A percentile compares a stretch with the other conserved stretches of the same genome.
These are phyloP conservation scores for Rhizopus sp. DNA, from an alignment of 371 early-diverging fungal genomes.

Conservation along the genomic window DNA sequence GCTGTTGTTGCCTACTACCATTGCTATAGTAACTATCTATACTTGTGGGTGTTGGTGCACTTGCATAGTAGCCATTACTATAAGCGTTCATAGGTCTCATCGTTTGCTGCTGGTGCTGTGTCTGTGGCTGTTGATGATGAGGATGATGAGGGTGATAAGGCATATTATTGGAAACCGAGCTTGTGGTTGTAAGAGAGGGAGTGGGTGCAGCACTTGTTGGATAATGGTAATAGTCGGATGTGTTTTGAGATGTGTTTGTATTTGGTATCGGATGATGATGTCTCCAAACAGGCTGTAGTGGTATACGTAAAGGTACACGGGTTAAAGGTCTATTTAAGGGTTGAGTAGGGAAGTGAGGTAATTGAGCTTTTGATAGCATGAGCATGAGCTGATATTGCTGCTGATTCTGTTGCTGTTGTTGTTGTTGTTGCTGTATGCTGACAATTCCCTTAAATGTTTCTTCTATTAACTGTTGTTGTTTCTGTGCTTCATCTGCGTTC, in stretches of 20 bases:
- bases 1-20: background rate
- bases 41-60: background rate
- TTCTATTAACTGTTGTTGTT: constrained; percentile 45
- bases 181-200: constrained; percentile 1
- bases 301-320: constrained; percentile 31
- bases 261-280: constrained; percentile 9
- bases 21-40: background rate
- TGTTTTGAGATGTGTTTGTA: constrained; percentile 10
- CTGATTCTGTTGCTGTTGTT: constrained; percentile 31
- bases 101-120: background rate
- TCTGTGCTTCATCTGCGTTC: constrained; percentile 33
- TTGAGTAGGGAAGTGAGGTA: constrained; percentile 30
- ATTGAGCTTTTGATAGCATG: constrained; percentile 28
- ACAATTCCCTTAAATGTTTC: constrained; percentile 45
- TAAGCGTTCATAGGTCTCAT: background rate
- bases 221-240: constrained; percentile 19
- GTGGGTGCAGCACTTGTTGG: constrained; percentile 15
- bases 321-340: constrained; percentile 22
- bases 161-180: background rate
- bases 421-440: constrained; percentile 30
- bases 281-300: constrained; percentile 29
- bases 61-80: constrained; percentile 1
- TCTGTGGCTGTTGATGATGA: background rate
- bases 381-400: constrained; percentile 33
- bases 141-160: background rate